These are phyloP conservation scores for Coriolopsis trogii DNA, from an alignment of 1,284 basidiomycete genomes.

Conservation along the genomic window DNA sequence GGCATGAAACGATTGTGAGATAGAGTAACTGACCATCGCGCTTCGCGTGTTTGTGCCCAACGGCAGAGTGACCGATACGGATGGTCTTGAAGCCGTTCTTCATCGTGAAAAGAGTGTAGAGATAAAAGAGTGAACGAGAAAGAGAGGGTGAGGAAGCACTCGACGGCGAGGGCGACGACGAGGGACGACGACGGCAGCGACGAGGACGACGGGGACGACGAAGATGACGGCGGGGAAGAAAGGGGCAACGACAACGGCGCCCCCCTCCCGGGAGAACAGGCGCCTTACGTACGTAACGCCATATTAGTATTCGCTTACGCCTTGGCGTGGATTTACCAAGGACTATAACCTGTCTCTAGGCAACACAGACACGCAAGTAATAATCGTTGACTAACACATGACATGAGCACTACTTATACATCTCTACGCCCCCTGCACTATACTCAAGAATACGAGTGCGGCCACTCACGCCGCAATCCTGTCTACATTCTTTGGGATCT, in stretches of 20 bases:
- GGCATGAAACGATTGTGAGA: too few relatives aligned
- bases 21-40: slow-evolving; percentile 23
- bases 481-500: background rate
- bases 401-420: background rate
- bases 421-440: too few relatives aligned
- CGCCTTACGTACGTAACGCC: background rate
- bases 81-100: slow-evolving; percentile 24
- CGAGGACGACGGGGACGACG: background rate
- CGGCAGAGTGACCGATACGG: slow-evolving; percentile 23
- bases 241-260: background rate
- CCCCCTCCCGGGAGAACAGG: background rate
- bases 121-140: background rate
- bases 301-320: background rate
- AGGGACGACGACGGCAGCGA: background rate
- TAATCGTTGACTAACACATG: background rate
- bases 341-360: background rate
- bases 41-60: slow-evolving; percentile 17
- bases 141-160: background rate
- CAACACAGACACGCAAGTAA: background rate
- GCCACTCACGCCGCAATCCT: too few relatives aligned
- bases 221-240: background rate
- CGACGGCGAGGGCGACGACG: background rate
- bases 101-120: slow-evolving; percentile 17
- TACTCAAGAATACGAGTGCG: too few relatives aligned
- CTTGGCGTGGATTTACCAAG: background rate